Conservation (phyloP, 108 stramenopile genomes). For the Nannochloropsis salina region DNA sequence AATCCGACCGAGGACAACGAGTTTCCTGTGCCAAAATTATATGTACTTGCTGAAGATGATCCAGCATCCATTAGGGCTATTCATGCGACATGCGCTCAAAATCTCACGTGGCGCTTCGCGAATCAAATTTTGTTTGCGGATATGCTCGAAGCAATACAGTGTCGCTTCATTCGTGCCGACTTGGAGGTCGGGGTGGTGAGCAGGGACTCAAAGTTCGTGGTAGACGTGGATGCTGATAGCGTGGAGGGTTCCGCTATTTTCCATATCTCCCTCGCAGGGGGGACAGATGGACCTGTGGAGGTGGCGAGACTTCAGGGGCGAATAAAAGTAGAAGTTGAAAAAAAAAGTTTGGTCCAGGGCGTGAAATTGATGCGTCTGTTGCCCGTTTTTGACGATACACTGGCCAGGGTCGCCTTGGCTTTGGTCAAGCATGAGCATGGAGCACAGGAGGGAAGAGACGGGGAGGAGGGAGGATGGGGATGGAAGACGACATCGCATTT, state of each 20-base stretch:
- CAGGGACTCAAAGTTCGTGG: not conserved
- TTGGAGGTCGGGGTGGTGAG: not conserved
- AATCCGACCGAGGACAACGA: not conserved
- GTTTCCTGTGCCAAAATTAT: not conserved
- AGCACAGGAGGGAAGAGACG: not conserved
- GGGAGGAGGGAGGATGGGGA: not conserved
- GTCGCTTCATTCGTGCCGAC: not conserved
- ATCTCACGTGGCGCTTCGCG: not conserved
- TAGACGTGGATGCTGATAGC: not conserved
- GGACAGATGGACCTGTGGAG: not conserved
- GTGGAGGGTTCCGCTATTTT: not conserved
- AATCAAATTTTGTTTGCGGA: not conserved
- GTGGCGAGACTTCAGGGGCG: not conserved
- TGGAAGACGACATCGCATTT: not conserved
- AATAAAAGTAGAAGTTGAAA: not conserved
- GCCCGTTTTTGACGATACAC: slow-evolving; percentile 16
- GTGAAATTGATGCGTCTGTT: not conserved
- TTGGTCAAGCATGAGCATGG: not conserved
- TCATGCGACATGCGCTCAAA: not conserved
- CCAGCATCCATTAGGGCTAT: not conserved
- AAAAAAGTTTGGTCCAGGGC: not conserved
- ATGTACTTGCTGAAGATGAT: not conserved
- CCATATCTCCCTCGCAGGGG: not conserved
- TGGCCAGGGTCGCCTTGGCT: not conserved
- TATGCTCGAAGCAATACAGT: not conserved